Conservation (phyloP, 306 rosid species). For the Medicago lupulina region DNA sequence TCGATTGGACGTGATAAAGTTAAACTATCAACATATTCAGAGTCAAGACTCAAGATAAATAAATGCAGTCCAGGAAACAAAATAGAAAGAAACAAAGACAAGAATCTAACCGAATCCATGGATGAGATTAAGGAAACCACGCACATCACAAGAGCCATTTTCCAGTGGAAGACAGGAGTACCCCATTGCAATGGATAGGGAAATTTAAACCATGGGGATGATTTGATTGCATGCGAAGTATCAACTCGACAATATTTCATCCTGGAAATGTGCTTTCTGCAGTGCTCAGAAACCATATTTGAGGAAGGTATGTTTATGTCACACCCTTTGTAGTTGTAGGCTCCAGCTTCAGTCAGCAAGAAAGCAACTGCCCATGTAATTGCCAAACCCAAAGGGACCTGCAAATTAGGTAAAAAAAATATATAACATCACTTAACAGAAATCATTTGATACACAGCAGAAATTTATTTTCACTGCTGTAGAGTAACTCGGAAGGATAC, state of each 20-base stretch:
- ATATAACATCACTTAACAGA: slow-evolving; percentile 23
- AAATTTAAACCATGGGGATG: slow-evolving; percentile 96
- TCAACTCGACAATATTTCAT: slow-evolving; percentile 96
- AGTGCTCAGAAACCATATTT: slow-evolving; percentile 83
- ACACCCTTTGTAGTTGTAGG: slow-evolving; percentile 90
- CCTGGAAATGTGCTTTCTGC: slow-evolving; percentile 92
- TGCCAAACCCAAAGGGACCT: slow-evolving; percentile 98
- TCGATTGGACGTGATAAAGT: slow-evolving; percentile 11
- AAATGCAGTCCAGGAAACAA: slow-evolving; percentile 28
- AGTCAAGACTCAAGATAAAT: slow-evolving; percentile 22
- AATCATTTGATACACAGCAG: slow-evolving; percentile 30
- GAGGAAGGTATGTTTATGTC: slow-evolving; percentile 88
- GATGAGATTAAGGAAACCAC: slow-evolving; percentile 90
- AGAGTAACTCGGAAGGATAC: slow-evolving; percentile 18
- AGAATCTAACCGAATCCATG: slow-evolving; percentile 93
- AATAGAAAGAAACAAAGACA: slow-evolving; percentile 38
- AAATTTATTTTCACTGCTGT: slow-evolving; percentile 13
- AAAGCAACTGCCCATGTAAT: slow-evolving; percentile 95
- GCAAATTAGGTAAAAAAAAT: slow-evolving; percentile 44
- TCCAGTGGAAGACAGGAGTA: slow-evolving; percentile 96
- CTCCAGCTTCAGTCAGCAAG: slow-evolving; percentile 89
- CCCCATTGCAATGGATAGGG: slow-evolving; percentile 99
- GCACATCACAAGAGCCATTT: slow-evolving; percentile 94
- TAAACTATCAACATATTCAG: slow-evolving; percentile 33
- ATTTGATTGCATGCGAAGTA: slow-evolving; percentile 74